Conservation (phyloP, 345 rosid genomes). For the Populus davidiana region DNA sequence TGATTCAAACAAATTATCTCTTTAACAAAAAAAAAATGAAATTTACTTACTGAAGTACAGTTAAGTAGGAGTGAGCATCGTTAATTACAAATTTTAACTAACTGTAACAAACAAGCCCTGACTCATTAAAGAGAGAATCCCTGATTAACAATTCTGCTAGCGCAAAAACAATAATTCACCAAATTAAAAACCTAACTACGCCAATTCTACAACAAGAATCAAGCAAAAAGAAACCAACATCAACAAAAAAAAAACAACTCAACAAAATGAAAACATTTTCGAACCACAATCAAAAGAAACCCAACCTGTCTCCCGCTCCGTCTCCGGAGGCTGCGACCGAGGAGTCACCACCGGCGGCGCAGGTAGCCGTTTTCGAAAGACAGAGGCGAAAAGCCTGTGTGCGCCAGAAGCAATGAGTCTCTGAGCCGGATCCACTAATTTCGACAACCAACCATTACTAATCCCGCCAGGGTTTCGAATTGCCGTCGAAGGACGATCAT, state of each 20-base stretch:
- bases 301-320: slow-evolving; percentile 50
- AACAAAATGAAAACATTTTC: background rate
- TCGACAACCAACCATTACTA: slow-evolving; percentile 69
- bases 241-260: background rate
- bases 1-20: background rate
- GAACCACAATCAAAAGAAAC: background rate
- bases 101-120: background rate
- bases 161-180: background rate
- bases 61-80: background rate
- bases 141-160: background rate
- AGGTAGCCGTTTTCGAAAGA: slow-evolving; percentile 72
- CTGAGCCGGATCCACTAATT: slow-evolving; percentile 90
- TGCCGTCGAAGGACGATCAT: slow-evolving; percentile 60
- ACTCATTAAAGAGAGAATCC: background rate
- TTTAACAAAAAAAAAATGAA: background rate
- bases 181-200: background rate
- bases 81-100: background rate
- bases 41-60: background rate
- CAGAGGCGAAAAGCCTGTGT: slow-evolving; percentile 62
- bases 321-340: slow-evolving; percentile 34
- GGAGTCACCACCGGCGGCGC: slow-evolving; percentile 25
- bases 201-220: background rate
- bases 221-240: background rate
- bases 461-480: slow-evolving; percentile 39
- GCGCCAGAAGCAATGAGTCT: slow-evolving; percentile 73